Conservation (phyloP, 2,329 filamentous ascomycete species). For the Rhynchosporium graminicola region DNA sequence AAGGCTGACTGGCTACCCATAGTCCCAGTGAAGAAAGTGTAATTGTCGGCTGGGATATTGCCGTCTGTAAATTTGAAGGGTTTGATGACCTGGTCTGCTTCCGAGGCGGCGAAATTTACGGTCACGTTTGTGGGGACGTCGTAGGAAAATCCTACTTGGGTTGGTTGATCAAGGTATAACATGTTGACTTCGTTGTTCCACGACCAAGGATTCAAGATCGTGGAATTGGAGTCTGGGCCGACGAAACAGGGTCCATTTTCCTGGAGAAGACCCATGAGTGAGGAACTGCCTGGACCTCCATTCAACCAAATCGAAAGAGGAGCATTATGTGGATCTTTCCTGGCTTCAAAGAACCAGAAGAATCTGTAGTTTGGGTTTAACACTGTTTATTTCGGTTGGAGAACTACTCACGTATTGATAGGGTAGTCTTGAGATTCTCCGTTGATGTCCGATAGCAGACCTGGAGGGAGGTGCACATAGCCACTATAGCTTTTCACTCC, state of each 20-base stretch:
- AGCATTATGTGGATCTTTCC: constrained; percentile 47
- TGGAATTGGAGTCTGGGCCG: constrained; percentile 45
- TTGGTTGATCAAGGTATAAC: constrained; percentile 58
- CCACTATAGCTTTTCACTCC: constrained; percentile 29
- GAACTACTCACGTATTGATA: constrained; percentile 19
- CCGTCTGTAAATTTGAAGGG: constrained; percentile 38
- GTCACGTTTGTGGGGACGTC: constrained; percentile 18
- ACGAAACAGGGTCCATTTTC: constrained; percentile 52
- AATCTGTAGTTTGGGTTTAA: constrained; percentile 24
- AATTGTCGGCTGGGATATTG: constrained; percentile 48
- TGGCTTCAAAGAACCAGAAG: constrained; percentile 47
- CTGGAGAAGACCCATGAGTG: constrained; percentile 55
- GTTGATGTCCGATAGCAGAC: constrained; percentile 15
- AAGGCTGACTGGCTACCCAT: constrained; percentile 37
- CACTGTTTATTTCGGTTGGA: not conserved
- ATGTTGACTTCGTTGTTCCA: constrained; percentile 61
- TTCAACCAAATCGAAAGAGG: constrained; percentile 62
- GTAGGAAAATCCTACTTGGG: constrained; percentile 63
- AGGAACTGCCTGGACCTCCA: constrained; percentile 63
- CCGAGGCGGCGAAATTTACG: constrained; percentile 35
- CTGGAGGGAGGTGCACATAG: constrained; percentile 27
- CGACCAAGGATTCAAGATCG: constrained; percentile 55
- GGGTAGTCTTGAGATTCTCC: constrained; percentile 19
- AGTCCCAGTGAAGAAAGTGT: constrained; percentile 56
- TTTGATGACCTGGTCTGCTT: constrained; percentile 37